A percentile compares a stretch with the other conserved stretches of the same genome.
Evolutionary conservation across 495 filamentous ascomycete genomes (phyloP).

Genomic region (Aspergillus diversus): DNA sequence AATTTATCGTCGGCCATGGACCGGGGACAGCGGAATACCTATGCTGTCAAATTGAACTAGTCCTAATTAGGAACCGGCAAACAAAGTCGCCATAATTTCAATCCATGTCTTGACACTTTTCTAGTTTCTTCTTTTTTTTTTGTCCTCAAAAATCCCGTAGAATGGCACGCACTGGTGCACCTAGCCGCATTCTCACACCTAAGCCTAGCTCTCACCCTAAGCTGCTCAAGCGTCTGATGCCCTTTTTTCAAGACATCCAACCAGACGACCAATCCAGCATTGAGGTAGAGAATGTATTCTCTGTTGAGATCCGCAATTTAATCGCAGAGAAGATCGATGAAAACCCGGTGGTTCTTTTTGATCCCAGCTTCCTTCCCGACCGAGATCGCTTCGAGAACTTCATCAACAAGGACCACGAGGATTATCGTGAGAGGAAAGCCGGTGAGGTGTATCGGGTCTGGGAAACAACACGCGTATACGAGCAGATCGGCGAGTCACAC

Average conservation of each 20-base stretch:
- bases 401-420: neutral
- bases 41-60: too few species aligned
- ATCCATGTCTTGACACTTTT: too few species aligned
- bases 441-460: neutral
- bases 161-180: conserved; percentile 1
- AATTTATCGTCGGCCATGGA: too few species aligned
- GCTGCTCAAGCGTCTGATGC: neutral
- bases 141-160: neutral
- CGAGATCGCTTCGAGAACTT: neutral
- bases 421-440: neutral
- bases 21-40: too few species aligned
- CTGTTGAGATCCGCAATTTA: neutral
- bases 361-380: neutral
- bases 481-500: conserved; percentile 3
- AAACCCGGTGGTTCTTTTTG: neutral
- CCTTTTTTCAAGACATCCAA: neutral
- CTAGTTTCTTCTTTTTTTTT: neutral
- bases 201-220: neutral
- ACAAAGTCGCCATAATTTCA: too few species aligned
- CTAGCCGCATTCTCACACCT: neutral
- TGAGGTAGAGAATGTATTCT: neutral
- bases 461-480: neutral
- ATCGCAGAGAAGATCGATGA: neutral
- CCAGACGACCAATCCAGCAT: neutral
- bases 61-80: too few species aligned